phyloP scores from a whole-genome alignment of 2,329 filamentous ascomycete species.

The Elsinoe fawcettii region DNA sequence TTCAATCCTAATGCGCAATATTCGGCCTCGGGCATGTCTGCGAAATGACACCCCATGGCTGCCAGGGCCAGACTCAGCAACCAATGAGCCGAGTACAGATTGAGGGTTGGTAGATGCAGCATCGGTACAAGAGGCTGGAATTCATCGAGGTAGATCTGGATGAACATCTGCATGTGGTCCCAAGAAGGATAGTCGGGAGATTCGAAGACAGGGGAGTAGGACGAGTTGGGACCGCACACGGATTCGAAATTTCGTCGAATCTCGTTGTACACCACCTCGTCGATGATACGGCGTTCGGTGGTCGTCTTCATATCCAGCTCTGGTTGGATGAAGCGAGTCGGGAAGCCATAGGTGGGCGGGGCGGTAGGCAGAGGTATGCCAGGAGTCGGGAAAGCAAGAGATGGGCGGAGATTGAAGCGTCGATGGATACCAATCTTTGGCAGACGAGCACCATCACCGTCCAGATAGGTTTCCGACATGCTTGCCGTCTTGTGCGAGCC shows the following conservation, averaged over 20 bases:
- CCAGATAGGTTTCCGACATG: constrained; percentile 23
- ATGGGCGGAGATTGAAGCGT: constrained; percentile 13
- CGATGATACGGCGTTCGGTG: constrained; percentile 12
- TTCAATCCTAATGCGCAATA: constrained; percentile 16
- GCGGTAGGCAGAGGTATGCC: neutral
- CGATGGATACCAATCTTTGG: constrained; percentile 17
- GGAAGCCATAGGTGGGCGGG: constrained; percentile 14
- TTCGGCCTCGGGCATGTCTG: constrained; percentile 16
- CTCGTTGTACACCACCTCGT: constrained; percentile 17
- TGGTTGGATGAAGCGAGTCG: constrained; percentile 14
- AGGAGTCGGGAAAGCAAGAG: neutral
- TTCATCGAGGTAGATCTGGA: constrained; percentile 25
- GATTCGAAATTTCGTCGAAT: constrained; percentile 19
- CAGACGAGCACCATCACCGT: constrained; percentile 23
- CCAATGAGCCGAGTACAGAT: constrained; percentile 17
- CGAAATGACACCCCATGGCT: constrained; percentile 25
- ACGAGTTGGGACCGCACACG: constrained; percentile 13
- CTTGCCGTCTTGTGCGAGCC: constrained; percentile 13
- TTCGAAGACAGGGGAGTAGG: constrained; percentile 19
- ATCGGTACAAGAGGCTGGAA: constrained; percentile 28
- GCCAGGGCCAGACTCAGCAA: constrained; percentile 25
- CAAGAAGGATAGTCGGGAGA: constrained; percentile 22
- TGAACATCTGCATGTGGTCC: constrained; percentile 21
- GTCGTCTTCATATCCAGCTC: constrained; percentile 3
- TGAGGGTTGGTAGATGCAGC: constrained; percentile 23